Conservation (phyloP, 2,329 filamentous ascomycete genomes). For the Colletotrichum ledebouriae region DNA sequence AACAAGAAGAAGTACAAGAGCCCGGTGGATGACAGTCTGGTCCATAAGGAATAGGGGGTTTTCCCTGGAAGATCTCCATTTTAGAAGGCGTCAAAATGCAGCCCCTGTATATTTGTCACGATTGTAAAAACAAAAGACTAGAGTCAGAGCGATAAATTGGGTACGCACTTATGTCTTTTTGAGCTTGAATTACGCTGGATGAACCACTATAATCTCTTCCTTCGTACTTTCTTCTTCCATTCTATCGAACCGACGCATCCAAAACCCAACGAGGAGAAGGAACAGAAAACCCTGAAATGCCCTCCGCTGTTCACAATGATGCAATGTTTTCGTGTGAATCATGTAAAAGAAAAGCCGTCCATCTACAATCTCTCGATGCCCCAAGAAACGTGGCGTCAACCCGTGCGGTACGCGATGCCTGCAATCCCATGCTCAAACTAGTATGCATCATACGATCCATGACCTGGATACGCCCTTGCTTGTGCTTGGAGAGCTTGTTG, state of each 20-base stretch:
- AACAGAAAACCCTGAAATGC: background rate
- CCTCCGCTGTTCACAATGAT: background rate
- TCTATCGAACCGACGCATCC: background rate
- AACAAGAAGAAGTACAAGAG: slow-evolving; percentile 64
- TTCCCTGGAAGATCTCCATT: too few species aligned
- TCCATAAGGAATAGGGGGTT: slow-evolving; percentile 46
- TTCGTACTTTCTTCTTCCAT: too few species aligned
- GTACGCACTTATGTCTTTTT: too few species aligned
- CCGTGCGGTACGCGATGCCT: background rate
- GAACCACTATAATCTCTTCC: too few species aligned
- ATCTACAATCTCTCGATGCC: too few species aligned
- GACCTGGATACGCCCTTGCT: slow-evolving; percentile 56
- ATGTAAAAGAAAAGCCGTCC: background rate
- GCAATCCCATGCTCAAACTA: slow-evolving; percentile 29
- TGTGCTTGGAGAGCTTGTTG: slow-evolving; percentile 60
- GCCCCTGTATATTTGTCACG: background rate
- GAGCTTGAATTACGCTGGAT: too few species aligned
- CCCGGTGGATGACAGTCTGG: slow-evolving; percentile 66
- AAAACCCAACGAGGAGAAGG: background rate
- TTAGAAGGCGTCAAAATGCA: slow-evolving; percentile 4
- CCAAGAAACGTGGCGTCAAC: too few species aligned
- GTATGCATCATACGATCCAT: slow-evolving; percentile 48
- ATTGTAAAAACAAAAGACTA: too few species aligned
- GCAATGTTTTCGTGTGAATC: background rate
- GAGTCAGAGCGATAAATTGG: too few species aligned